A percentile compares a stretch with the other conserved stretches of the same genome.
Evolutionary conservation across 768 basidiomycete genomes (phyloP).

Genomic region (Suillus cothurnatus): DNA sequence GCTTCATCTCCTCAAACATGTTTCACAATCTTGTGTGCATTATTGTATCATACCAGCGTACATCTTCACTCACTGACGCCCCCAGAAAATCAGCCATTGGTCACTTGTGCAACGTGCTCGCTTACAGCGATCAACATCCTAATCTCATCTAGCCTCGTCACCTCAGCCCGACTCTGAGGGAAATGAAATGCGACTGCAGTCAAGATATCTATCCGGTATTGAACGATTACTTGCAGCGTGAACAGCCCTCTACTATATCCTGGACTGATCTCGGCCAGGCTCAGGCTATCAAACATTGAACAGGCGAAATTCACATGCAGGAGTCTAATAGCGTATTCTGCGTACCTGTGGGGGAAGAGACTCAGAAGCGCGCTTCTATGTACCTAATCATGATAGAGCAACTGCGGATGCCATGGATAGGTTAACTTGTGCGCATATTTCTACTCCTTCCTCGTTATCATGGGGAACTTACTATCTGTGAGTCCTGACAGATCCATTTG

Average conservation of each 20-base stretch:
- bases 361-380: too few species aligned
- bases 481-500: neutral
- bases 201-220: neutral
- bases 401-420: neutral
- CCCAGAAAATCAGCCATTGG: too few species aligned
- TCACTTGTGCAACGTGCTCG: too few species aligned
- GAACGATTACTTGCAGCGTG: neutral
- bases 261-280: neutral
- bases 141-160: neutral
- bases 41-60: too few species aligned
- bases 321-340: neutral
- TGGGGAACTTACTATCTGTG: neutral
- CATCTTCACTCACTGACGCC: too few species aligned
- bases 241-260: neutral
- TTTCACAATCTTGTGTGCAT: too few species aligned
- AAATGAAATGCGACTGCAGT: neutral
- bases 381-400: too few species aligned
- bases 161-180: neutral
- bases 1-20: neutral
- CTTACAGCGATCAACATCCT: neutral
- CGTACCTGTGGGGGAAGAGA: neutral
- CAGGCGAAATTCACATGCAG: neutral
- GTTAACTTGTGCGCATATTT: neutral
- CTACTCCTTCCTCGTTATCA: neutral
- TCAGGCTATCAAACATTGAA: neutral